Base-by-base conservation (phyloP, 345 rosid species). In the Arabidopsis arenosa region DNA sequence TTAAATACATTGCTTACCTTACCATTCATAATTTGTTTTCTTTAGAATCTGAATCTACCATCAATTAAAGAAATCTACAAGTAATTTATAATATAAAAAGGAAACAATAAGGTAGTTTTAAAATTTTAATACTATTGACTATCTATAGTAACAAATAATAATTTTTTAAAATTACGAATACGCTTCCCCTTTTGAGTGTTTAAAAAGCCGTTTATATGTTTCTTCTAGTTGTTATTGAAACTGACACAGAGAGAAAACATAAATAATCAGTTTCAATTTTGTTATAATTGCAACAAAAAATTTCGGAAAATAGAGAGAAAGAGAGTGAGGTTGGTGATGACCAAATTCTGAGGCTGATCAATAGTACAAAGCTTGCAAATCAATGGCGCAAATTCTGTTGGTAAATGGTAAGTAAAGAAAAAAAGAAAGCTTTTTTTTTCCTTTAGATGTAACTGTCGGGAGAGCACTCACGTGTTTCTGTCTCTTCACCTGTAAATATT, bases 401-500 rank as follows among this genome's bases (percentile, higher is more conserved):
- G 76, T 77, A 47, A 63, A 71, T 68, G 71, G 76, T 77, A 47
- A 63, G 75, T 54, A 43, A 49, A 15, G 0, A 4, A 30, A 3
- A 4, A 26, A 44, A n/a, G 28, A 45, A 51, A 48, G 3, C 0
- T 12, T 37, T 12, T 37, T 12, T 37, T 44, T 40, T 41, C 1
- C 8, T 63, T 9, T 62, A 72, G 32, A 59, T 44, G 65, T 52
- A 59, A 78, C 49, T 73, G 74, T 72, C 63, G 57, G 47, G 55
- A 28, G 2, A 9, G 28, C 61, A 49, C 2, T 78, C 81, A 78
- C 81, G 77, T 78, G 81, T 72, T 72, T 73, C 53, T 78, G 81
- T 78, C 81, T 78, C 64, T 78, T 78, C 81, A 60, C 74, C 78
- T 78, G 78, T 61, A 67, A 69, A 35, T 67, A 72, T 78, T 78